These are phyloP conservation scores for Cicer chorassanicum DNA, from an alignment of 306 rosid genomes.

Conservation along the genomic window DNA sequence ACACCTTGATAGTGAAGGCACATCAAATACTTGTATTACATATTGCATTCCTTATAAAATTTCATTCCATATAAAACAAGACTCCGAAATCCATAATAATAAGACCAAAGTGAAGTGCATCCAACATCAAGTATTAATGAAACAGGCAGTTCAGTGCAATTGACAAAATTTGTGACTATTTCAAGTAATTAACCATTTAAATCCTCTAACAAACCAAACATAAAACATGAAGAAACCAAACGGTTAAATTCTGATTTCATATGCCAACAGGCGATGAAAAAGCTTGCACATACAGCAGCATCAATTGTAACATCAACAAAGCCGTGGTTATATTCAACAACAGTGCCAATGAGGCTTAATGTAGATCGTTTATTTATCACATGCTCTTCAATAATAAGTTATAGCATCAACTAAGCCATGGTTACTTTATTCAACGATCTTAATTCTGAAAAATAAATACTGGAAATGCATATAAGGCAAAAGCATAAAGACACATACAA, in stretches of 20 bases:
- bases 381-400: slow-evolving; percentile 14
- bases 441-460: slow-evolving; percentile 14
- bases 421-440: not conserved
- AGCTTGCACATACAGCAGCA: not conserved
- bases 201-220: slow-evolving; percentile 22
- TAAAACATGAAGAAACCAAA: slow-evolving; percentile 17
- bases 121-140: not conserved
- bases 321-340: not conserved
- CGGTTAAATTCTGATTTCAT: not conserved
- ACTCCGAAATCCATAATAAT: not conserved
- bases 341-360: not conserved
- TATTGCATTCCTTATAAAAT: not conserved
- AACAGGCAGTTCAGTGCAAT: slow-evolving; percentile 15
- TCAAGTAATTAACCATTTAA: slow-evolving; percentile 17
- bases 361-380: not conserved
- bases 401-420: slow-evolving; percentile 2
- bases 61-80: not conserved
- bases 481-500: not conserved
- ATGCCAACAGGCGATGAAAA: slow-evolving; percentile 14
- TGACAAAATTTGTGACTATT: not conserved
- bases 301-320: slow-evolving; percentile 12
- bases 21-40: not conserved
- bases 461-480: not conserved
- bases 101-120: not conserved
- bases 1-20: slow-evolving; percentile 7